These are phyloP conservation scores for Pseudocercospora cruenta DNA, from an alignment of 2,329 filamentous ascomycete species.

Conservation along the genomic window DNA sequence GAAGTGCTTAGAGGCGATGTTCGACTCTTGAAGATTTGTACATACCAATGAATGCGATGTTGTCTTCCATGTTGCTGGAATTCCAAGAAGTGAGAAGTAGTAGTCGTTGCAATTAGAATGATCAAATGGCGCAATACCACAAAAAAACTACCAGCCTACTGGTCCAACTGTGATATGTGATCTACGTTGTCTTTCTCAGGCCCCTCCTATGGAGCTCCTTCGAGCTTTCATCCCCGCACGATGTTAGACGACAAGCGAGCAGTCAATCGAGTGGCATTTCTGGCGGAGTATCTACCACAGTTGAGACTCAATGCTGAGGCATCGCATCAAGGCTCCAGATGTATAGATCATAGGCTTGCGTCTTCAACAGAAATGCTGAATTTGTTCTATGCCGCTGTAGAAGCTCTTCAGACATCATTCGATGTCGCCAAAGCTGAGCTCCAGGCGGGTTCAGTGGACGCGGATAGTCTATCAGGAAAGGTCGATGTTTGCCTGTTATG, in stretches of 20 bases:
- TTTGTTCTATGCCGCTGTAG: too few relatives aligned
- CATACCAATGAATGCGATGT: neutral
- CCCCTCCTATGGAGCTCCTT: neutral
- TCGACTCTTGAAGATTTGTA: neutral
- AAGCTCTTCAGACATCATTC: too few relatives aligned
- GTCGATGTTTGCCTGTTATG: too few relatives aligned
- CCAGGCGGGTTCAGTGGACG: too few relatives aligned
- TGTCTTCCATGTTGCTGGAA: neutral
- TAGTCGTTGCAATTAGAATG: too few relatives aligned
- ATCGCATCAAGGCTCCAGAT: too few relatives aligned
- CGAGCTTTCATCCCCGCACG: neutral
- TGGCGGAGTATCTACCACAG: too few relatives aligned
- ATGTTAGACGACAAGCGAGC: neutral
- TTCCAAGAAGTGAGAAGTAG: too few relatives aligned
- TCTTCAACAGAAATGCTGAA: too few relatives aligned
- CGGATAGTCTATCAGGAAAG: neutral
- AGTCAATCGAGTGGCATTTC: neutral
- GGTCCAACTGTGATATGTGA: neutral
- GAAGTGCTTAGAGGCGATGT: neutral
- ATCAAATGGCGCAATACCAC: neutral
- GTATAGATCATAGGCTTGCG: too few relatives aligned
- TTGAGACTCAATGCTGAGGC: too few relatives aligned
- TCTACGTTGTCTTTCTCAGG: neutral
- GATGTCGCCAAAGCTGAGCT: too few relatives aligned
- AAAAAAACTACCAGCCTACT: neutral